These are phyloP conservation scores for Hypoxylon intermedium DNA, from an alignment of 495 filamentous ascomycete genomes.

Conservation along the genomic window DNA sequence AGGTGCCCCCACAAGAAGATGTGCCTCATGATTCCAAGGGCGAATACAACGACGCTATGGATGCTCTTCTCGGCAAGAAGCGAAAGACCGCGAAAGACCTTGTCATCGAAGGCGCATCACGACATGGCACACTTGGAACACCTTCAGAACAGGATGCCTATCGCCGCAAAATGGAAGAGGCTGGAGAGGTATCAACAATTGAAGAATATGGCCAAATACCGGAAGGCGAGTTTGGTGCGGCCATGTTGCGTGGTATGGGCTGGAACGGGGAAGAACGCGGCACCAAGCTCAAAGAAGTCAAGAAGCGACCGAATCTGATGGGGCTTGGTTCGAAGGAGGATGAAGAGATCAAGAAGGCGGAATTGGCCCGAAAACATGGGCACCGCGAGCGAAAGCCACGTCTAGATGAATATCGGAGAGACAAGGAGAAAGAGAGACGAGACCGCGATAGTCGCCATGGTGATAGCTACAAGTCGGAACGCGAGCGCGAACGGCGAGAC, in stretches of 20 bases:
- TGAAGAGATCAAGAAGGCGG: constrained; percentile 60
- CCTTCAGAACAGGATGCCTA: constrained; percentile 73
- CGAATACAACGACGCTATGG: constrained; percentile 80
- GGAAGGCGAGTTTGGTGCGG: constrained; percentile 92
- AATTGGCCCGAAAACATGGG: constrained; percentile 40
- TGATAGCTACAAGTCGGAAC: constrained; percentile 56
- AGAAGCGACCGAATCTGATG: constrained; percentile 77
- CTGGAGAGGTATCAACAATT: constrained; percentile 75
- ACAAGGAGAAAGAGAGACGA: constrained; percentile 51
- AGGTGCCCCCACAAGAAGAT: constrained; percentile 41
- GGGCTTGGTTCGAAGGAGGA: constrained; percentile 84
- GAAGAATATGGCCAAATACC: constrained; percentile 88
- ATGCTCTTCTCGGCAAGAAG: constrained; percentile 73
- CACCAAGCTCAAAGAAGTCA: constrained; percentile 55
- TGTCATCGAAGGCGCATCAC: constrained; percentile 37
- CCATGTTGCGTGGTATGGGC: constrained; percentile 87
- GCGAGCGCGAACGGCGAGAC: constrained; percentile 53
- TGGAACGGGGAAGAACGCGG: constrained; percentile 83
- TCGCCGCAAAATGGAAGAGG: constrained; percentile 67
- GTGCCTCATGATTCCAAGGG: constrained; percentile 46
- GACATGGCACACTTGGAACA: constrained; percentile 34
- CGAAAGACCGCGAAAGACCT: constrained; percentile 35
- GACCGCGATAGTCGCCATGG: constrained; percentile 48
- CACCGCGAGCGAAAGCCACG: constrained; percentile 47
- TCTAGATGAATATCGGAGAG: constrained; percentile 54